phyloP scores from a whole-genome alignment of 1,284 basidiomycete species.

The Sporisorium exsertum region DNA sequence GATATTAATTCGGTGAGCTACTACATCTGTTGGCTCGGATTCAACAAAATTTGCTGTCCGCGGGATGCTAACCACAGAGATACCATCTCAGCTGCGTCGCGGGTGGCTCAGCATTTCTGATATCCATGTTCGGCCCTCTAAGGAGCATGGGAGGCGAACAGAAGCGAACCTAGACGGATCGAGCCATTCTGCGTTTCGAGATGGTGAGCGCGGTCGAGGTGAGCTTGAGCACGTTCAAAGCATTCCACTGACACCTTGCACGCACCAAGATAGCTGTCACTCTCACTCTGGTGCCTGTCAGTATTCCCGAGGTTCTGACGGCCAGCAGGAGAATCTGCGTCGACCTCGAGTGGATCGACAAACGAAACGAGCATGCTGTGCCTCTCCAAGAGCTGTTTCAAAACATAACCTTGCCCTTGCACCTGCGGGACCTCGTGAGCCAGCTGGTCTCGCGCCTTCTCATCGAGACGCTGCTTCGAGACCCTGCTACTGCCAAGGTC shows the following conservation, averaged over 20 bases:
- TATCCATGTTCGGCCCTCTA: neutral
- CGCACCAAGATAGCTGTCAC: neutral
- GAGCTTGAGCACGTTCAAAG: neutral
- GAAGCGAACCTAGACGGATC: neutral
- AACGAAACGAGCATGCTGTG: neutral
- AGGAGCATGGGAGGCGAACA: neutral
- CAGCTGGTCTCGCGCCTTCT: constrained; percentile 23
- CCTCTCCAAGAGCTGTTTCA: constrained; percentile 6
- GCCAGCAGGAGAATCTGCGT: neutral
- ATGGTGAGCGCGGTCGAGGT: neutral
- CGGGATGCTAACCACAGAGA: neutral
- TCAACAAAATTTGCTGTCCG: neutral
- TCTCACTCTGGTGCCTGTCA: constrained; percentile 11
- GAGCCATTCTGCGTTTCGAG: neutral
- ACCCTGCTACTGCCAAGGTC: constrained; percentile 13
- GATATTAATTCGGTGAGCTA: constrained; percentile 20
- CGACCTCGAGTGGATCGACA: constrained; percentile 21
- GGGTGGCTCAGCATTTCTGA: constrained; percentile 24
- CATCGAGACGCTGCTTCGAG: constrained; percentile 12
- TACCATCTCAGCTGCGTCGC: constrained; percentile 12
- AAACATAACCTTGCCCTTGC: neutral
- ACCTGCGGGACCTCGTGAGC: constrained; percentile 20
- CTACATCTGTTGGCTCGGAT: neutral
- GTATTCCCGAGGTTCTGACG: neutral
- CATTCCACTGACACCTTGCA: neutral